A percentile compares a stretch with the other conserved stretches of the same genome.
phyloP scores from a whole-genome alignment of 1,139 yeast species.

The Debaryomyces coudertii region DNA sequence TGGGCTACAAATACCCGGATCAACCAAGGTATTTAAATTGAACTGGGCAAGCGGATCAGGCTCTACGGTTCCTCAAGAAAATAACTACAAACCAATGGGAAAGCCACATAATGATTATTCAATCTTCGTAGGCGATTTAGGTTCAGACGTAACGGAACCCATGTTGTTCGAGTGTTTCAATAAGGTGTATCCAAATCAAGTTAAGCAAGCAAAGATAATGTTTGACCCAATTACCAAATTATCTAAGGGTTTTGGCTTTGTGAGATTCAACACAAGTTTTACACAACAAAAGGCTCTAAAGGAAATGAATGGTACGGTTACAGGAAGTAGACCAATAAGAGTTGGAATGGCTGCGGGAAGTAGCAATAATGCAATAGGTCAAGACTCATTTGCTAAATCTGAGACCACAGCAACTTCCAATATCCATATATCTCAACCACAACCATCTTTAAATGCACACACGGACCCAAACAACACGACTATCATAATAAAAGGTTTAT shows the following conservation, averaged over 20 bases:
- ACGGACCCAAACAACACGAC: conserved; percentile 45
- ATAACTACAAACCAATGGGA: conserved; percentile 6
- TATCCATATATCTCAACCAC: conserved; percentile 32
- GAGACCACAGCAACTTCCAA: conserved; percentile 14
- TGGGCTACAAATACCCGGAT: conserved; percentile 67
- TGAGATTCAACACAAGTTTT: conserved; percentile 73
- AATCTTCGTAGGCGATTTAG: conserved; percentile 84
- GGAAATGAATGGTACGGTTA: conserved; percentile 80
- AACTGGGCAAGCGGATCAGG: conserved; percentile 79
- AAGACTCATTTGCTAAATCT: conserved; percentile 10
- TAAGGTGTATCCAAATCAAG: conserved; percentile 64
- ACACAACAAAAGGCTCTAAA: conserved; percentile 74
- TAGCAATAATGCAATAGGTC: conserved; percentile 13
- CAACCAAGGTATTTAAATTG: conserved; percentile 62
- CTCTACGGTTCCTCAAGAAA: conserved; percentile 1
- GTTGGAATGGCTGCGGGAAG: conserved; percentile 49
- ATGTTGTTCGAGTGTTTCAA: conserved; percentile 71
- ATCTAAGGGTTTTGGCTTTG: conserved; percentile 90
- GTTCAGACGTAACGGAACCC: conserved; percentile 75
- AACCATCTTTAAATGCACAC: conserved; percentile 34
- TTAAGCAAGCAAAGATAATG: conserved; percentile 87
- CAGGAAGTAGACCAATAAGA: conserved; percentile 76
- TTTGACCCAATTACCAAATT: conserved; percentile 73
- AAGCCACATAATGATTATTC: conserved; percentile 40
- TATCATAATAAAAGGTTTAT: conserved; percentile 33